Base-by-base conservation (phyloP, 225 moss, liverwort and hornwort species). In the Sphagnum tenellum region DNA sequence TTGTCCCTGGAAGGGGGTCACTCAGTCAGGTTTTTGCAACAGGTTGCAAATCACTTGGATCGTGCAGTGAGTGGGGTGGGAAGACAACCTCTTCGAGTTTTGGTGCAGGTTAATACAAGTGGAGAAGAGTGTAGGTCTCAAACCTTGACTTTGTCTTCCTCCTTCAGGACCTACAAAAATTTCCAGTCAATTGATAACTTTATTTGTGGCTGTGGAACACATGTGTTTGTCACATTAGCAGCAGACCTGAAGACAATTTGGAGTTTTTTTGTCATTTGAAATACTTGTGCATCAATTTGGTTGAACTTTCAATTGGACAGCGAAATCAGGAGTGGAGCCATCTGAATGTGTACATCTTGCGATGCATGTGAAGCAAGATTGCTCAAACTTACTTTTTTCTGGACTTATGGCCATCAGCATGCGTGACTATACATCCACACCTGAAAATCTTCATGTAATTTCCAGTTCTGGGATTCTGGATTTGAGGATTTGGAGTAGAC, bases 31-130 rank as follows among this genome's bases (percentile, higher is more conserved):
- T 29, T 29, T 29, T 29, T 29, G 29, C 29, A 29, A 61, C 63
- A 94, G 91, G 88, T 77, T 4, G 95, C 91, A 72, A 95, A 83
- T 78, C 66, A 95, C 70, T 73, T 95, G 77, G 81, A 95, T 75
- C 80, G 78, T 79, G 92, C 92, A 54, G 88, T 95, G 67, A 84
- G 79, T 60, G 91, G 82, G 62, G 65, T 83, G 49, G 95, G 84
- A 70, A 88, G 95, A 76, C 73, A 64, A 66, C 89, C 95, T 3
- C 66, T 92, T 77, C 91, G 78, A 79, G 84, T 95, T 57, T 70
- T 92, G 12, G 89, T 95, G 60, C 95, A 89, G 78, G 91, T 92
- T 56, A 92, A 95, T 67, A 92, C 91, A 29, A 95, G 95, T 64
- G 92, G 92, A 64, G 95, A 95, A 86, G 89, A 84, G 65, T 88